Evolutionary conservation across 2,329 filamentous ascomycete species (phyloP).

Genomic region (Fusarium protoensiforme): DNA sequence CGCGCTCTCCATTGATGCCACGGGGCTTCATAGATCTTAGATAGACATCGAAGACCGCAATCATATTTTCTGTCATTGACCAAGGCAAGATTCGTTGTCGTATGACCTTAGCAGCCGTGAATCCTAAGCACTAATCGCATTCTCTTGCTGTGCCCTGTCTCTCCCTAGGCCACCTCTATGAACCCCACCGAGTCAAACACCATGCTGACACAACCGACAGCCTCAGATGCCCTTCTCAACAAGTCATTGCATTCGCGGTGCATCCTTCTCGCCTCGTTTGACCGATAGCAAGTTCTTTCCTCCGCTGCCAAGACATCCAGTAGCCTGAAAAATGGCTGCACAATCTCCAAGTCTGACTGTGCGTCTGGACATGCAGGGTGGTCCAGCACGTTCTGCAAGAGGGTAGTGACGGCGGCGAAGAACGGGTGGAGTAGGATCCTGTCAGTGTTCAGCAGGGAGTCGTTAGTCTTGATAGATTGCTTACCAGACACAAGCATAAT

Average conservation of each 20-base stretch:
- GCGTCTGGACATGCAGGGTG: slow-evolving; percentile 13
- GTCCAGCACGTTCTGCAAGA: slow-evolving; percentile 17
- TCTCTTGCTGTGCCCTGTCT: neutral
- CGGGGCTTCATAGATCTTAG: neutral
- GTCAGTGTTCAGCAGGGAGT: neutral
- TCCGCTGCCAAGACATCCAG: slow-evolving; percentile 2
- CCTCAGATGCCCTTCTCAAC: neutral
- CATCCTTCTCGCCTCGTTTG: slow-evolving; percentile 10
- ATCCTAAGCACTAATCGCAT: neutral
- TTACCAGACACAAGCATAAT: slow-evolving; percentile 35
- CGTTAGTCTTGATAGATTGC: neutral
- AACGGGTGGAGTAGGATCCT: slow-evolving; percentile 33
- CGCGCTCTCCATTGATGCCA: neutral
- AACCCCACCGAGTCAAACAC: neutral
- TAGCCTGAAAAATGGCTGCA: slow-evolving; percentile 15
- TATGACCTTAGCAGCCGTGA: neutral
- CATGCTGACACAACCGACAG: neutral
- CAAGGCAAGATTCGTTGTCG: neutral
- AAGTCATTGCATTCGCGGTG: neutral
- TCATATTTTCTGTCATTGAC: neutral
- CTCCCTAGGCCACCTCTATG: neutral
- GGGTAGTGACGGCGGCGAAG: slow-evolving; percentile 21
- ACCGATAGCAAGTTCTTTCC: slow-evolving; percentile 1
- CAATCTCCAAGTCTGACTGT: slow-evolving; percentile 12
- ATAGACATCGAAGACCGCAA: neutral